phyloP scores from a whole-genome alignment of 2,329 filamentous ascomycete species.

The Colletotrichum coccodes region DNA sequence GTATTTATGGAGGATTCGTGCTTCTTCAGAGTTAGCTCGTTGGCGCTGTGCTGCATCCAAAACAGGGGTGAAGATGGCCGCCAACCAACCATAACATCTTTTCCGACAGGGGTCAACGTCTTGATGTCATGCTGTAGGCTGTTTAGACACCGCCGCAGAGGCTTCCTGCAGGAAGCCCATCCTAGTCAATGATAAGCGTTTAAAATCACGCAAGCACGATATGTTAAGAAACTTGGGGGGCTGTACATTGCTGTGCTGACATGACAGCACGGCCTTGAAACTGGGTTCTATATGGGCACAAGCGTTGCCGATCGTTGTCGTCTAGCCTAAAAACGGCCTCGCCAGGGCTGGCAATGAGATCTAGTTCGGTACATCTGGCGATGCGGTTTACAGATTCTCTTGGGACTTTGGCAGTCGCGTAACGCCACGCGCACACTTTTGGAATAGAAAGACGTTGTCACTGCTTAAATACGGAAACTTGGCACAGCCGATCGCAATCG shows the following conservation, averaged over 20 bases:
- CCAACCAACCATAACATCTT: background rate
- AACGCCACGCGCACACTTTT: too few species aligned
- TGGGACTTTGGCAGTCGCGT: too few species aligned
- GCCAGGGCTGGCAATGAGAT: too few species aligned
- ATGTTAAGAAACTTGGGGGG: background rate
- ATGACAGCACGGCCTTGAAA: background rate
- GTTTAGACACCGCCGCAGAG: background rate
- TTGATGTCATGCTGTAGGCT: background rate
- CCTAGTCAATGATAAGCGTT: background rate
- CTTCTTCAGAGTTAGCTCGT: background rate
- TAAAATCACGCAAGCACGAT: background rate
- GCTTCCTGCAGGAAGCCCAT: background rate
- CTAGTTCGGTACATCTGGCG: too few species aligned
- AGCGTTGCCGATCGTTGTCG: too few species aligned
- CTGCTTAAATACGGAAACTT: too few species aligned
- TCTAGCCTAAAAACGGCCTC: too few species aligned
- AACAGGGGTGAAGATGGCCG: background rate
- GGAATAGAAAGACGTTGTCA: too few species aligned
- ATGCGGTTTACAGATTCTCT: too few species aligned
- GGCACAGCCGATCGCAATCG: too few species aligned
- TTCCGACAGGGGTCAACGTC: background rate
- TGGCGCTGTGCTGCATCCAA: background rate
- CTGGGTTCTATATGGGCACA: too few species aligned
- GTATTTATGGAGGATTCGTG: background rate
- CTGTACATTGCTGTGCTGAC: too few species aligned